Evolutionary conservation across 2,329 filamentous ascomycete species (phyloP), one percentile per base, ranked within the genome.

Genomic region (Elsinoe arachidis): DNA sequence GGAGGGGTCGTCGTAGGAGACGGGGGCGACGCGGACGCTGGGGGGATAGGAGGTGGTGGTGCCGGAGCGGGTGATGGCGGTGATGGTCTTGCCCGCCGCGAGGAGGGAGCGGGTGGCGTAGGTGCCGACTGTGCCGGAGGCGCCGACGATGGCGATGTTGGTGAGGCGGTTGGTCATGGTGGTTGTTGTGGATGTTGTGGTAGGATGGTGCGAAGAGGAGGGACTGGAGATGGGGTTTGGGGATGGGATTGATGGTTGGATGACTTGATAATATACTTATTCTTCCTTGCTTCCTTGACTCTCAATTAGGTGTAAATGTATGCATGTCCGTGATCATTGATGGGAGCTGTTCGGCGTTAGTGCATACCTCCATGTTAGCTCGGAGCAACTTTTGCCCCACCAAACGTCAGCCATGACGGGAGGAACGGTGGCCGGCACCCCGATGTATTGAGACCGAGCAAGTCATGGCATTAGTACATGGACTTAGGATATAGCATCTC

Each of bases 71-170:
- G 71, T 70, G 39, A 75, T 64, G 56, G 72, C 69, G 1, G 73
- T 74, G 55, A 75, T 58, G 15, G 60, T 66, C 47, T 66, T 67
- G 57, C 65, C 65, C 23, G 62, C 62, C 15, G 62, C 60, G 37
- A 70, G 61, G 15, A 74, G 61, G 11, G 64, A 64, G 33, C 65
- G 61, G 23, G 64, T 62, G 10, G 72, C 67, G 56, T 63, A 65
- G 53, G 66, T 68, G 57, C 70, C 70, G 3, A 35, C 17, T 38
- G 46, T 30, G 23, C 12, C 49, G 11, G 34, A 38, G 21, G 21
- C 71, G 34, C 72, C 72, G 30, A 74, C 68, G 43, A 75, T 66
- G 19, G 72, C 72, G 37, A 74, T 63, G 33, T 67, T 72, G 34
- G 67, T 62, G 46, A 74, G 61, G 41, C 62, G 60, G 51, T 67